phyloP scores from a whole-genome alignment of 768 basidiomycete genomes.

The Dictyophora rubrovolvata region DNA sequence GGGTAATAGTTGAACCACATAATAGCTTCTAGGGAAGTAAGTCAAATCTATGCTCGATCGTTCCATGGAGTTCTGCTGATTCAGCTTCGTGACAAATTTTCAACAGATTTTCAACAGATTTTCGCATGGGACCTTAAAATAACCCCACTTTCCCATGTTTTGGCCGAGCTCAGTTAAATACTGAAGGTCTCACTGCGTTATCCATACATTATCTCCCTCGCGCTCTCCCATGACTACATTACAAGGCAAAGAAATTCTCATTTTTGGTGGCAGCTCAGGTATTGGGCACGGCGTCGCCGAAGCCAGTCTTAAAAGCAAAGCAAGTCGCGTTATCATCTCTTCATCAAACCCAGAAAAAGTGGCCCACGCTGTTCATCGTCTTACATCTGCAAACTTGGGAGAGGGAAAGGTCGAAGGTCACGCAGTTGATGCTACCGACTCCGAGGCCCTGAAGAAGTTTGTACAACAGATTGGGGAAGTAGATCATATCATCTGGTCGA shows the following conservation, averaged over 20 bases:
- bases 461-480: constrained; percentile 5
- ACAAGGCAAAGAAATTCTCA: constrained; percentile 5
- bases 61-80: too few species aligned
- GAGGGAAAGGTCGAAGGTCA: constrained; percentile 5
- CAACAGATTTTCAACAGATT: not conserved
- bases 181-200: too few species aligned
- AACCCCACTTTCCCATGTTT: not conserved
- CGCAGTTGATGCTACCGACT: not conserved
- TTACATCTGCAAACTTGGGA: not conserved
- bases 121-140: not conserved
- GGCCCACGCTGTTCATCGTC: not conserved
- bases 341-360: constrained; percentile 4
- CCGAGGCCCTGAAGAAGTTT: constrained; percentile 2
- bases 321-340: constrained; percentile 5
- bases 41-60: too few species aligned
- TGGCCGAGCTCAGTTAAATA: not conserved
- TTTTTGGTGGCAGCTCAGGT: constrained; percentile 11
- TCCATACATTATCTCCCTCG: not conserved
- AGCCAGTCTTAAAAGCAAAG: not conserved
- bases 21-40: too few species aligned
- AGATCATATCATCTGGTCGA: constrained; percentile 10
- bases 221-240: constrained; percentile 3
- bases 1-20: too few species aligned
- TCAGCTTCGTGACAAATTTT: too few species aligned
- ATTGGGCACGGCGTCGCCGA: constrained; percentile 8